Base-by-base conservation (phyloP, 768 basidiomycete genomes). In the Leccinum imitatum region DNA sequence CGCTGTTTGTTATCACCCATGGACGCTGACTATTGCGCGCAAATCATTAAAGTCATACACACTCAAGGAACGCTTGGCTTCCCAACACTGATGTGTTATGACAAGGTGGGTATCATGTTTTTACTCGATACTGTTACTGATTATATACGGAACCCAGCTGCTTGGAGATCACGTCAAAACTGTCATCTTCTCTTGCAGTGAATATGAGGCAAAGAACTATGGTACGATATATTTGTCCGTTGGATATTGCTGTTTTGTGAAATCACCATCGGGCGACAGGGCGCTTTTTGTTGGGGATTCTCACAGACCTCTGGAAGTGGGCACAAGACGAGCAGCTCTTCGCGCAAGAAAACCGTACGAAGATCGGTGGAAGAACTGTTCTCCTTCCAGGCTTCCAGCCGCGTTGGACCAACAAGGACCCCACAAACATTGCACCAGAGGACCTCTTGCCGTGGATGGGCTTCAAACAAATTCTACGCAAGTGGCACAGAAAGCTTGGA, bases 181-280 rank as follows among this genome's bases (percentile, higher is more conserved):
- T 6, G 82, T 95, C 11, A 79, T 98, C 23, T 97, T 95, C 73
- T 90, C 93, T 1, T 95, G 94, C 68, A 97, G 95, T 63, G 96
- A 96, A 76, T 93, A 93, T 65, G 95, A 99, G 75, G 95, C 94
- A 13, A 85, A 90, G 54, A 98, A 98, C 73, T 95, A 94, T 67
- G 95, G 95, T 91, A 68, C 33, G 79, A 33, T 31, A 27, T 30
- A 11, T 41, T 46, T 46, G 39, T 58, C 33, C 31, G 6, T 13
- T 46, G n/a, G 52, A 21, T 47, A 33, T 27, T 21, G n/a, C 14
- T 41, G 6, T 41, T 14, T 61, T 52, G 37, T 33, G 61, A 62
- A 19, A 60, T 25, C 9, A 13, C 8, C 35, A 52, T 50, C 31
- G 44, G 23, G 59, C 44, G 4, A 19, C 63, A 94, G 95, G 93